These are phyloP conservation scores for Ascochyta rabiei DNA, from an alignment of 2,329 filamentous ascomycete genomes.

Conservation along the genomic window DNA sequence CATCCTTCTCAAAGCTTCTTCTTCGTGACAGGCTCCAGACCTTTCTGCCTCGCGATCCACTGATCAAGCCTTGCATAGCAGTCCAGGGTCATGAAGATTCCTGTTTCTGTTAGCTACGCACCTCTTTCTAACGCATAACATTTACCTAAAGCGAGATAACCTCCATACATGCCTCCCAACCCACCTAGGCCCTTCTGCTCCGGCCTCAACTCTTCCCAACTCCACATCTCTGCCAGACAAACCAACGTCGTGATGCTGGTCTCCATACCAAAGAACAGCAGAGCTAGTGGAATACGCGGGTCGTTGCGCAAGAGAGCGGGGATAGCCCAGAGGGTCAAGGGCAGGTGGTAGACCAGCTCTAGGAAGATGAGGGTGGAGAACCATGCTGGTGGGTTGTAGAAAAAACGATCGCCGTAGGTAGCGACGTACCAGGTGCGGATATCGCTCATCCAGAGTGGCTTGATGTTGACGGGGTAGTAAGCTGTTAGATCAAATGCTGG, in stretches of 20 bases:
- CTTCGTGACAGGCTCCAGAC: constrained; percentile 35
- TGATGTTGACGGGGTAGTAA: constrained; percentile 61
- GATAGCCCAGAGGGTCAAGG: constrained; percentile 65
- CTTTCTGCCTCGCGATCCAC: constrained; percentile 33
- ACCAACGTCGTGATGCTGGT: constrained; percentile 67
- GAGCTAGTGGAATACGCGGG: constrained; percentile 62
- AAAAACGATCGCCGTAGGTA: constrained; percentile 69
- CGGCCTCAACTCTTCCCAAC: constrained; percentile 52
- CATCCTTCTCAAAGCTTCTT: constrained; percentile 31
- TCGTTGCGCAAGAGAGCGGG: constrained; percentile 62
- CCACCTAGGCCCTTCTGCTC: constrained; percentile 36
- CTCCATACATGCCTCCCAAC: constrained; percentile 48
- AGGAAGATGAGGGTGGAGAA: constrained; percentile 64
- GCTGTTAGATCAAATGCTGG: constrained; percentile 66
- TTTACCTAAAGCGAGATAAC: constrained; percentile 42
- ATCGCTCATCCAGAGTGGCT: constrained; percentile 55
- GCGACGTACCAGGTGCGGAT: constrained; percentile 64
- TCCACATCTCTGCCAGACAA: constrained; percentile 66
- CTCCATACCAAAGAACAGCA: constrained; percentile 65
- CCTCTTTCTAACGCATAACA: too few relatives aligned
- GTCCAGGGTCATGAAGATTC: constrained; percentile 45
- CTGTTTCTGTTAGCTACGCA: too few relatives aligned
- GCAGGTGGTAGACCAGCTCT: constrained; percentile 66
- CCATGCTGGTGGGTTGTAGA: constrained; percentile 64
- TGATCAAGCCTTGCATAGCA: constrained; percentile 42